Evolutionary conservation across 2,329 filamentous ascomycete genomes (phyloP), one percentile per base, ranked within the genome.

Genomic region (Arachnomyces sp.): DNA sequence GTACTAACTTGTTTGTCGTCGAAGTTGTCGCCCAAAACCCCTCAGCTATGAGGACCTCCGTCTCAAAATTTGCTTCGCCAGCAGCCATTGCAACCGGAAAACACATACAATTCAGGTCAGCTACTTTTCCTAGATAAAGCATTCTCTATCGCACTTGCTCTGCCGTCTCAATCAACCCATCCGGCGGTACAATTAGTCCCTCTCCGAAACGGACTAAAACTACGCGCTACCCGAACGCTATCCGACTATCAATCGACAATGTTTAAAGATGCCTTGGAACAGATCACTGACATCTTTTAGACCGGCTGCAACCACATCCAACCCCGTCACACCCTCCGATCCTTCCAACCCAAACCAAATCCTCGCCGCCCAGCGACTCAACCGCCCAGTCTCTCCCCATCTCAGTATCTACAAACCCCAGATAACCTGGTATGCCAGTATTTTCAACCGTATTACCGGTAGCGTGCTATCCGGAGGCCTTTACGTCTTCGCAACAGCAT

Each of bases 371-470:
- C 89, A 95, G 73, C 89, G 89, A 56, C 74, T 82, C 41, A 67
- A 75, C 57, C 89, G 89, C 38, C 89, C 89, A 60, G 74, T 95
- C 54, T 76, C 86, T 34, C 89, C 89, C 40, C 88, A 95, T 62
- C 78, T 95, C 48, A 63, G 69, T 57, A 89, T 93, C 76, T 95
- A 95, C 80, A 76, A 79, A 63, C 77, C 83, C 44, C 80, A 86
- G 65, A 84, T 95, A 68, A 92, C 86, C 54, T 95, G 82, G 82
- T 82, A 86, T 65, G 74, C 75, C 52, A 81, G 80, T 53, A 79
- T 72, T 43, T 74, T 86, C 67, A 85, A 88, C 71, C 87, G 89
- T 57, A 79, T 95, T 69, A 90, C 86, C n/a, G 89, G 86, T 55
- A 68, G 74, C 58, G 65, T 74, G 44, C 74, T 93, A 51, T 82